Evolutionary conservation across 441 rosid genomes (phyloP).

Genomic region (Gossypium gossypioides): DNA sequence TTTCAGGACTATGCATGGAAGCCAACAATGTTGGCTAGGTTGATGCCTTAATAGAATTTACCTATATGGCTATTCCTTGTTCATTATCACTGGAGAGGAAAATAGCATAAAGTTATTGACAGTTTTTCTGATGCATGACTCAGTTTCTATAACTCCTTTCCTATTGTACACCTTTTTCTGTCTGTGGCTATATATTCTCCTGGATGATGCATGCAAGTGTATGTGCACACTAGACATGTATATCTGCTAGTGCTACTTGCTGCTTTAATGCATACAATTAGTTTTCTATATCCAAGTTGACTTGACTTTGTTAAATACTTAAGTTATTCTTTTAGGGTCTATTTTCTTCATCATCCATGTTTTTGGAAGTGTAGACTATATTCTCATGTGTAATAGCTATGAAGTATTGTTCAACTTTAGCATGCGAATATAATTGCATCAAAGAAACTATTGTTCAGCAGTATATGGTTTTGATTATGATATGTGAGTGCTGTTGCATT

Average conservation of each 20-base stretch:
- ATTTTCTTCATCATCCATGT: not conserved
- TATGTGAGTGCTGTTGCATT: not conserved
- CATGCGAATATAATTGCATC: not conserved
- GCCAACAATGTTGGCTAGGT: not conserved
- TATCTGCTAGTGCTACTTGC: not conserved
- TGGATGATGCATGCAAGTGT: not conserved
- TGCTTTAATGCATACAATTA: not conserved
- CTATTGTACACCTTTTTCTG: not conserved
- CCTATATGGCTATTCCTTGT: not conserved
- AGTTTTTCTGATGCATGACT: not conserved
- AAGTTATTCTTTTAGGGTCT: not conserved
- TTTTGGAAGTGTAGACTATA: not conserved
- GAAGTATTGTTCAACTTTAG: not conserved
- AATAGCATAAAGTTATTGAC: not conserved
- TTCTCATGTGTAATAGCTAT: not conserved
- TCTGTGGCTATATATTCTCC: not conserved
- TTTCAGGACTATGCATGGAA: not conserved
- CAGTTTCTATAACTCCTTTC: not conserved
- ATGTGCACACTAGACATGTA: not conserved
- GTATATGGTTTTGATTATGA: not conserved
- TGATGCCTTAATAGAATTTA: not conserved
- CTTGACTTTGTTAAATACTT: not conserved
- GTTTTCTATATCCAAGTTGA: constrained; percentile 5
- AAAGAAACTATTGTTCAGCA: not conserved
- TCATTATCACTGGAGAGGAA: not conserved